A percentile compares a stretch with the other conserved stretches of the same genome.
phyloP scores from a whole-genome alignment of 495 filamentous ascomycete genomes.

The Penicillium atrosanguineum region DNA sequence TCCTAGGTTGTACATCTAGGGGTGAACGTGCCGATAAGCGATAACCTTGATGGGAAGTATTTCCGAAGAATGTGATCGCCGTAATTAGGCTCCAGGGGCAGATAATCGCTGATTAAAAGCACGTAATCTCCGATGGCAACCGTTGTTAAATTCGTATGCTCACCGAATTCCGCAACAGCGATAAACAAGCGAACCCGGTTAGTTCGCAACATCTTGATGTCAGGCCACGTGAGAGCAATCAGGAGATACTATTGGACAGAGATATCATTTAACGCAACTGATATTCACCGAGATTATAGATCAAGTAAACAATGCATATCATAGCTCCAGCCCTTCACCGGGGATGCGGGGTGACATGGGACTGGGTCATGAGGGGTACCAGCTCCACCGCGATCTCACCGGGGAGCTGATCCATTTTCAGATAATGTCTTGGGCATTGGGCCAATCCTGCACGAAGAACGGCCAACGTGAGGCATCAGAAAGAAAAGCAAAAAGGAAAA shows the following conservation, averaged over 20 bases:
- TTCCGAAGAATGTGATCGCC: too few species aligned
- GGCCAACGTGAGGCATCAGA: slow-evolving; percentile 2
- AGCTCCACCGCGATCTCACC: slow-evolving; percentile 19
- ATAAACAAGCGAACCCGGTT: not conserved
- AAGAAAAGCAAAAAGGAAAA: not conserved
- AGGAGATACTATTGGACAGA: slow-evolving; percentile 7
- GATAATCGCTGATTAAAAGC: not conserved
- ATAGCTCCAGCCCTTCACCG: slow-evolving; percentile 22
- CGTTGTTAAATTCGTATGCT: not conserved
- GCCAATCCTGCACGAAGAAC: slow-evolving; percentile 6
- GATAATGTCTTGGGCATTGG: not conserved
- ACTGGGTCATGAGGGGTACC: slow-evolving; percentile 6
- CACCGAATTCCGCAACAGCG: not conserved
- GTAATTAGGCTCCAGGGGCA: too few species aligned
- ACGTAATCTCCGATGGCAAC: not conserved
- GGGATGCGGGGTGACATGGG: slow-evolving; percentile 14
- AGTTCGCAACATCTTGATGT: not conserved
- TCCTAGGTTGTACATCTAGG: too few species aligned
- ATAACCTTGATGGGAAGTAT: too few species aligned
- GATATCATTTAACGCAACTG: not conserved
- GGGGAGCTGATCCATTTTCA: slow-evolving; percentile 8
- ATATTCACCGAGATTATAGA: slow-evolving; percentile 8
- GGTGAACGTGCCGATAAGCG: too few species aligned
- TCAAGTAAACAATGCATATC: slow-evolving; percentile 11
- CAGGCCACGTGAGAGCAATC: not conserved